Base-by-base conservation (phyloP, 805 yeast genomes). In the Saccharomyces eubayanus region DNA sequence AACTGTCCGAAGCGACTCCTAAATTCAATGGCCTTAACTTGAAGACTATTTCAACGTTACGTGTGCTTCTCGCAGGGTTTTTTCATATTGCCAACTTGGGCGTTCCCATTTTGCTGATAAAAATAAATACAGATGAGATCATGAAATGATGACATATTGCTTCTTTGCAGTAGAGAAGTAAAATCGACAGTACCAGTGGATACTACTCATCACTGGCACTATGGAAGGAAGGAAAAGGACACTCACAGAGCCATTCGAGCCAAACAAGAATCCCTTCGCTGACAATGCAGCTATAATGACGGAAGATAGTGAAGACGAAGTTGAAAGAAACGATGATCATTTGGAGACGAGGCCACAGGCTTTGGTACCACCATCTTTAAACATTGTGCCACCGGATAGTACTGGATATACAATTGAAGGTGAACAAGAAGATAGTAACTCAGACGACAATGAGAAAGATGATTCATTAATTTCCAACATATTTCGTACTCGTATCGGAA, bases 241-340 rank as follows among this genome's bases (percentile, higher is more conserved):
- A 21, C 51, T 62, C 10, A 61, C 66, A 1, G 59, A 57, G 4
- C 57, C 59, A 24, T 62, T 59, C 28, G 65, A 62, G 43, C 60
- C 59, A 9, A 50, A 47, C 20, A 31, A 43, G 9, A 51, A 28
- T 27, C 36, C 16, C 12, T 41, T 27, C 16, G n/a, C 46, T 2
- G 40, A 28, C 24, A 36, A 36, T 36, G 24, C 43, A 16, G 43
- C 43, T 8, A 21, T 36, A 36, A 3, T 36, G 24, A 2, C 24
- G 12, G 43, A 36, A 36, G 8, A 16, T 16, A 21, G 10, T 36
- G 21, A 36, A 21, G 11, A n/a, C 28, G 47, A 47, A 9, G 47
- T 20, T 46, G 53, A 43, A 6, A 46, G 31, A 27, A 40, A 48
- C 3, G 51, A 53, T 27, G 55, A 47, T 28, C 36, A 10, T 2